Base-by-base conservation (phyloP, 2,329 filamentous ascomycete species). In the Sclerotinia subarctica region DNA sequence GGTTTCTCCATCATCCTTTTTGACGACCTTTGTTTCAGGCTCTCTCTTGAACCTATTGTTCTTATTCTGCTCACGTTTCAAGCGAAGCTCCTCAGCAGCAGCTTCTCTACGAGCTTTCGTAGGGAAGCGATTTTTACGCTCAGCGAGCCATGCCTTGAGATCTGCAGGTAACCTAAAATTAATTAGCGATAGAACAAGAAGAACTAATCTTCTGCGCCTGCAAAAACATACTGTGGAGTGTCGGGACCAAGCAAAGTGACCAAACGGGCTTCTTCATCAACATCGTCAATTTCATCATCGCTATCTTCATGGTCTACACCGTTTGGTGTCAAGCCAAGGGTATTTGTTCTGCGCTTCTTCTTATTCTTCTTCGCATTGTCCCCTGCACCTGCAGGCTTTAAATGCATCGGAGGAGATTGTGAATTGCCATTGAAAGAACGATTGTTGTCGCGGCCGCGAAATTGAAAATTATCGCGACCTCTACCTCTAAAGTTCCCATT, bases 121-220 rank as follows among this genome's bases (percentile, higher is more conserved):
- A 2, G 94, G 94, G 77, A 87, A 98, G 64, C 90, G 89, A 72
- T 87, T 90, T 76, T 85, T 90, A 69, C 94, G 88, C 78, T 97
- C 93, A 62, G 88, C 88, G 71, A 96, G 87, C 88, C 93, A 98
- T 8, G 87, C 86, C 32, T 87, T 85, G 67, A 97, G 84, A 75
- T 97, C 93, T 69, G 86, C 86, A 21, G 83, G 77, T 59, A 77
- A 60, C 69, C 77, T 78, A 68, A 59, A 47, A 32, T 60, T 54
- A 38, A 71, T 73, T 78, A 79, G 68, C 75, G 51, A 63, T 58
- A 54, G 60, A 65, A 68, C 54, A 74, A 77, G 66, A 77, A 73
- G 69, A 72, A 71, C 71, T 72, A 74, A 74, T 73, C 71, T 74
- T 70, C 71, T 64, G 70, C 60, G 68, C 35, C 64, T 65, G 42